phyloP scores from a whole-genome alignment of 257 asterid genomes.

The Nicotiana otophora region DNA sequence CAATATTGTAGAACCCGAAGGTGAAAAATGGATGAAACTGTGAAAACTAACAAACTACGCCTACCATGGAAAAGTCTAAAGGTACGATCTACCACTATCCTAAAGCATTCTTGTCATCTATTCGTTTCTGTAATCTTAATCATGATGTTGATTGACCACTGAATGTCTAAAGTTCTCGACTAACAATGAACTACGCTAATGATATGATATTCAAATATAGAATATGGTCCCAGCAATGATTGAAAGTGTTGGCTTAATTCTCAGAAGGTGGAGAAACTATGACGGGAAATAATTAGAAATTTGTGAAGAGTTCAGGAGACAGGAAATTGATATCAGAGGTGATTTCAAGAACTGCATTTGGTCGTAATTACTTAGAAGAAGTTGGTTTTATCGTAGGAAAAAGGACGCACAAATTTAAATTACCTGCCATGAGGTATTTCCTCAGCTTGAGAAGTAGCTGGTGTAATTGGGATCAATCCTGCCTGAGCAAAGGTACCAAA shows the following conservation, averaged over 20 bases:
- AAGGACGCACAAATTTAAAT: slow-evolving; percentile 11
- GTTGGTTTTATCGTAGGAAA: slow-evolving; percentile 18
- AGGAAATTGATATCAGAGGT: slow-evolving; percentile 43
- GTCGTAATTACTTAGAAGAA: slow-evolving; percentile 60
- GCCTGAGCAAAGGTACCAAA: too few species aligned
- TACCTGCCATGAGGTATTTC: slow-evolving; percentile 13
- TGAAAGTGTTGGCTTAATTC: slow-evolving; percentile 37
- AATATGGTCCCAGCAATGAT: slow-evolving; percentile 52
- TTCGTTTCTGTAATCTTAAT: not conserved
- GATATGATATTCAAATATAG: slow-evolving; percentile 10
- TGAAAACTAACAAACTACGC: slow-evolving; percentile 55
- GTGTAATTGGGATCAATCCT: too few species aligned
- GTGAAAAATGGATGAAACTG: slow-evolving; percentile 47
- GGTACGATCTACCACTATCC: not conserved
- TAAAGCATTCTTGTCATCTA: not conserved
- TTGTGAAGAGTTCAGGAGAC: slow-evolving; percentile 28
- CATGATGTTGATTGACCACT: not conserved
- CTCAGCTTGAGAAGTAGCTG: too few species aligned
- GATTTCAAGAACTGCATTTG: slow-evolving; percentile 62
- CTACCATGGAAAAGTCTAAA: slow-evolving; percentile 45
- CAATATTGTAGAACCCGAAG: slow-evolving; percentile 8
- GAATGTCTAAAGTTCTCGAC: not conserved
- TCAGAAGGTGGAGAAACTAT: slow-evolving; percentile 32
- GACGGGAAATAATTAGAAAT: slow-evolving; percentile 41
- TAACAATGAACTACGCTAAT: too few species aligned